Conservation (phyloP, 2,329 filamentous ascomycete species). For the Penicillium rolfsii region DNA sequence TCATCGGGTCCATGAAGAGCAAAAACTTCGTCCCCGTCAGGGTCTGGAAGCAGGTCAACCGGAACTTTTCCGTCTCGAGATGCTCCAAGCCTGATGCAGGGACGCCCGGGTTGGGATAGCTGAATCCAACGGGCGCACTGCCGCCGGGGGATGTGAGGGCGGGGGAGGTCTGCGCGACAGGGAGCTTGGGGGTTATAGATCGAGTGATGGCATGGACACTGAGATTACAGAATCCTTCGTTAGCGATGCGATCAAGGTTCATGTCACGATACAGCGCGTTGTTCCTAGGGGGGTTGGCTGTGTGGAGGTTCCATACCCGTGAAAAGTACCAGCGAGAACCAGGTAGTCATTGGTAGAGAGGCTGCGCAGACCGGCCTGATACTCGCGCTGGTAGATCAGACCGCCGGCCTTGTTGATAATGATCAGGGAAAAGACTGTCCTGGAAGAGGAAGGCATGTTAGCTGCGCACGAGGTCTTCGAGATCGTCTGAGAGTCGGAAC, state of each 20-base stretch:
- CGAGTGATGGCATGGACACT: conserved; percentile 68
- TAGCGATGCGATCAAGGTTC: background rate
- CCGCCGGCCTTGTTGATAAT: conserved; percentile 99
- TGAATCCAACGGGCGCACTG: conserved; percentile 29
- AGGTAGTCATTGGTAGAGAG: conserved; percentile 95
- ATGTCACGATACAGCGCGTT: background rate
- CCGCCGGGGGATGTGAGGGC: conserved; percentile 26
- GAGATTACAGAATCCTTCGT: conserved; percentile 1
- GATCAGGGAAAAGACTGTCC: conserved; percentile 93
- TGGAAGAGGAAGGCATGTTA: conserved; percentile 44
- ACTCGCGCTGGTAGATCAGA: conserved; percentile 93
- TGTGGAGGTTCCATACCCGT: conserved; percentile 64
- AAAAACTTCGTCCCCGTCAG: conserved; percentile 94
- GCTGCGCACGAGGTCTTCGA: conserved; percentile 4
- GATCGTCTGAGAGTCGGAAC: conserved; percentile 7
- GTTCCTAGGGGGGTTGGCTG: background rate
- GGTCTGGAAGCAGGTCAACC: conserved; percentile 94
- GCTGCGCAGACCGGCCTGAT: conserved; percentile 83
- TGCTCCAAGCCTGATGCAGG: conserved; percentile 75
- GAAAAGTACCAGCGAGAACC: conserved; percentile 94
- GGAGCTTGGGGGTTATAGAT: conserved; percentile 53
- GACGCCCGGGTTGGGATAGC: conserved; percentile 38
- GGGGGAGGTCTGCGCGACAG: conserved; percentile 40
- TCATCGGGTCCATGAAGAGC: conserved; percentile 87
- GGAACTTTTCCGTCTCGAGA: conserved; percentile 90